Evolutionary conservation across 108 stramenopile genomes (phyloP).

Genomic region (Craspedostauros australis): DNA sequence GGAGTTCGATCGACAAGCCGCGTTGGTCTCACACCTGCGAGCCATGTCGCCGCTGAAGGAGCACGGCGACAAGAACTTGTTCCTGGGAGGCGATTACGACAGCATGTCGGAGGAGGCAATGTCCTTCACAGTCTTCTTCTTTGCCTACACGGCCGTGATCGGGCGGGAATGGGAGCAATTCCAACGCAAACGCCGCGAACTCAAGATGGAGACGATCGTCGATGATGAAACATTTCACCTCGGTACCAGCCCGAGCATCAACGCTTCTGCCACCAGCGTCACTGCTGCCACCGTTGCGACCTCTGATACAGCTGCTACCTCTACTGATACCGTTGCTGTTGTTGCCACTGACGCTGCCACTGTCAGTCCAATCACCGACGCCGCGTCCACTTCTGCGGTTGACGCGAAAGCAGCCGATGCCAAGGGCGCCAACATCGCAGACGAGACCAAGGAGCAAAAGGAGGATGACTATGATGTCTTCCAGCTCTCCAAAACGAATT

Average conservation of each 20-base stretch:
- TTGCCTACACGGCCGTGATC: conserved; percentile 62
- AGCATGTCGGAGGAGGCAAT: conserved; percentile 55
- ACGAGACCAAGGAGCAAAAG: too few relatives aligned
- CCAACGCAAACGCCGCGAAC: conserved; percentile 19
- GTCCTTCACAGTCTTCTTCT: conserved; percentile 77
- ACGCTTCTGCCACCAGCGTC: not conserved
- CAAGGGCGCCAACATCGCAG: too few relatives aligned
- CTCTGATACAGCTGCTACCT: not conserved
- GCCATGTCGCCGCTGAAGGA: conserved; percentile 10
- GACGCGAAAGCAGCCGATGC: too few relatives aligned
- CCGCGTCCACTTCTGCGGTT: too few relatives aligned
- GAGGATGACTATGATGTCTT: conserved; percentile 1
- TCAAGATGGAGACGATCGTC: conserved; percentile 3
- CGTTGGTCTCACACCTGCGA: conserved; percentile 51
- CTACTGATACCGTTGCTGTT: not conserved
- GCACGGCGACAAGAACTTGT: conserved; percentile 12
- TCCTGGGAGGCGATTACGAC: conserved; percentile 45
- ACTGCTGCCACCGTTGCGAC: not conserved
- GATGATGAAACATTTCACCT: not conserved
- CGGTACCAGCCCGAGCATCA: not conserved
- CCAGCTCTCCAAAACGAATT: not conserved
- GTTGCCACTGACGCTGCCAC: not conserved
- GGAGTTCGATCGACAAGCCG: conserved; percentile 78
- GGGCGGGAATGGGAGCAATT: conserved; percentile 55
- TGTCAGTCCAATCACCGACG: too few relatives aligned